A percentile compares a stretch with the other conserved stretches of the same genome.
Conservation (phyloP, 2,329 filamentous ascomycete genomes). For the Trichophyton simii region DNA sequence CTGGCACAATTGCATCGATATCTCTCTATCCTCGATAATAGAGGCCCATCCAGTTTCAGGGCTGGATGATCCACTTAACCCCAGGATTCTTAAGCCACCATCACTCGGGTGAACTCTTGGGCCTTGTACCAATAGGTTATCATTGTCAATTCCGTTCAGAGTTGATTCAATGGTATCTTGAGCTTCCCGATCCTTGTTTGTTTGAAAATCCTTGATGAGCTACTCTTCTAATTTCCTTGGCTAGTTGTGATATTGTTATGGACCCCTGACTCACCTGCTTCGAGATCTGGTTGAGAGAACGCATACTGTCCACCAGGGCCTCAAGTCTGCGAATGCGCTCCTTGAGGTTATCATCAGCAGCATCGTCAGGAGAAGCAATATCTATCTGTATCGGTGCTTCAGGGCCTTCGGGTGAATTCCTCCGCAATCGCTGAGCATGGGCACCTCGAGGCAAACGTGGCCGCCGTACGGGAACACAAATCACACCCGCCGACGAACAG, state of each 20-base stretch:
- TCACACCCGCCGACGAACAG: background rate
- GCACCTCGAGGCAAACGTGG: background rate
- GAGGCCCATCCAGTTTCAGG: background rate
- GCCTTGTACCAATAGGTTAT: background rate
- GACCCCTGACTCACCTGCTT: background rate
- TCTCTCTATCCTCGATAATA: background rate
- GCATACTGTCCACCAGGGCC: background rate
- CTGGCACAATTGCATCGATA: background rate
- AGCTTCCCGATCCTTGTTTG: background rate
- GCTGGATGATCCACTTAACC: background rate
- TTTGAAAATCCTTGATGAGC: background rate
- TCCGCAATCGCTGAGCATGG: background rate
- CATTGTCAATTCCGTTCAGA: background rate
- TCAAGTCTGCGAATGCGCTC: background rate
- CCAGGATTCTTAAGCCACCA: background rate
- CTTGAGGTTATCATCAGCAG: background rate
- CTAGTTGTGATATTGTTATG: background rate
- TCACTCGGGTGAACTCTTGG: background rate
- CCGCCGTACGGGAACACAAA: background rate
- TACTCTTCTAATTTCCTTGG: background rate
- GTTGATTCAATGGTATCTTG: background rate
- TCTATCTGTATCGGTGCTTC: background rate
- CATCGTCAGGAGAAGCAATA: background rate
- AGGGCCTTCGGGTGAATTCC: background rate
- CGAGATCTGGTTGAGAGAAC: background rate